phyloP scores from a whole-genome alignment of 2,329 filamentous ascomycete genomes.

The Trichoderma endophyticum region DNA sequence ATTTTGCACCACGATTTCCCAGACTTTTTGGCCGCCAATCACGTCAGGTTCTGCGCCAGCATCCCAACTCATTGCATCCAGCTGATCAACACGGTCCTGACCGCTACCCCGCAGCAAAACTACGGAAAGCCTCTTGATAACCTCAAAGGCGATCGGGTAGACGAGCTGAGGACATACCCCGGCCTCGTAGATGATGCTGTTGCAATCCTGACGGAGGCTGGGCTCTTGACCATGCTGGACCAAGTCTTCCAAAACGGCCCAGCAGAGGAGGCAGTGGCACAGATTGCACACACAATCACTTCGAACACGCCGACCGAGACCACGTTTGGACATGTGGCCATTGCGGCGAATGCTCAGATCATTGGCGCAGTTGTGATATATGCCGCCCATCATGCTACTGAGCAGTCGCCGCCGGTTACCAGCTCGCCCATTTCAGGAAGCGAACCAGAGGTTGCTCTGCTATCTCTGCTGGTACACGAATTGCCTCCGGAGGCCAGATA shows the following conservation, averaged over 20 bases:
- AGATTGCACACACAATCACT: constrained; percentile 71
- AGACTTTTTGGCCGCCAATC: constrained; percentile 86
- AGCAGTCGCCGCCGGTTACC: constrained; percentile 55
- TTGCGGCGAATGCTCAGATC: constrained; percentile 66
- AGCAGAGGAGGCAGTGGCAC: constrained; percentile 69
- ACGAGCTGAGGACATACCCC: constrained; percentile 69
- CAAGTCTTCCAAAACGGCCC: constrained; percentile 59
- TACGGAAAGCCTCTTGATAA: constrained; percentile 67
- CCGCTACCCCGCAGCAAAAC: constrained; percentile 68
- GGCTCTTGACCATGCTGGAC: constrained; percentile 58
- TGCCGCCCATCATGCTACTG: constrained; percentile 70
- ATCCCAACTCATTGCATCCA: constrained; percentile 84
- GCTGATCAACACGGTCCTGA: constrained; percentile 82
- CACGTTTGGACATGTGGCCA: constrained; percentile 62
- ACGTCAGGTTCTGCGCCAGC: constrained; percentile 74
- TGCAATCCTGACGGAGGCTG: constrained; percentile 50
- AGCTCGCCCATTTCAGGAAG: constrained; percentile 47
- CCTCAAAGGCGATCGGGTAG: constrained; percentile 71
- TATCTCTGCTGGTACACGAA: constrained; percentile 74
- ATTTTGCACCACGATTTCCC: constrained; percentile 92
- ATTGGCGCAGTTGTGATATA: constrained; percentile 83
- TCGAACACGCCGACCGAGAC: constrained; percentile 56
- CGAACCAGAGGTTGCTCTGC: constrained; percentile 60
- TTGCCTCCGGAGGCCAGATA: constrained; percentile 77
- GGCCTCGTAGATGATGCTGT: constrained; percentile 62